A percentile compares a stretch with the other conserved stretches of the same genome.
Conservation (phyloP, 2,329 filamentous ascomycete species). For the Penicillium olsonii region DNA sequence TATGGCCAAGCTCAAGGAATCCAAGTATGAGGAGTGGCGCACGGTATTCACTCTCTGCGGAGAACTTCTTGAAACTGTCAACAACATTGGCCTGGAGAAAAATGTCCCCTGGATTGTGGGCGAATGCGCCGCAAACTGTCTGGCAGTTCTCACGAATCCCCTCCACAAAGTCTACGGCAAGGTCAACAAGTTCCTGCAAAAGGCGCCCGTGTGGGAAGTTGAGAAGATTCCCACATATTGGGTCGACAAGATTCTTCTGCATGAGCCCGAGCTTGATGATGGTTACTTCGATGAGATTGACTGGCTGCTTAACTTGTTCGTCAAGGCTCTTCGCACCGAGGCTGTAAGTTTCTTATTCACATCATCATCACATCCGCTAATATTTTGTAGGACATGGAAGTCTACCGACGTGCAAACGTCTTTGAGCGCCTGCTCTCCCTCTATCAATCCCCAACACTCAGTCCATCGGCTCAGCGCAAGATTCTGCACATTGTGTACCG, state of each 20-base stretch:
- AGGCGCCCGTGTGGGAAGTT: conserved; percentile 71
- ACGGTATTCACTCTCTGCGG: conserved; percentile 78
- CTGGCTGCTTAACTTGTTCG: conserved; percentile 72
- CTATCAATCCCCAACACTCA: conserved; percentile 67
- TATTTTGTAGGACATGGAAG: conserved; percentile 46
- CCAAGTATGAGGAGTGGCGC: conserved; percentile 72
- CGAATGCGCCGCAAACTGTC: conserved; percentile 71
- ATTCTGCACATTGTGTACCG: conserved; percentile 65
- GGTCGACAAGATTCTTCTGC: conserved; percentile 71
- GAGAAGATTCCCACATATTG: conserved; percentile 59
- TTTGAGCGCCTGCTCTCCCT: conserved; percentile 75
- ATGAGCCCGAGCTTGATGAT: conserved; percentile 71
- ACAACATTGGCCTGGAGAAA: conserved; percentile 53
- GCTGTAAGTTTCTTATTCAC: conserved; percentile 45
- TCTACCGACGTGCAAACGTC: conserved; percentile 59
- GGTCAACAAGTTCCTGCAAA: conserved; percentile 79
- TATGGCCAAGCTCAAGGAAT: conserved; percentile 58
- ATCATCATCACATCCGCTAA: conserved; percentile 10
- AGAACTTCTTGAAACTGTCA: conserved; percentile 76
- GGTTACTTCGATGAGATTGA: conserved; percentile 70
- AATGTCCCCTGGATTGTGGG: conserved; percentile 72
- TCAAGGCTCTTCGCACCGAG: conserved; percentile 63
- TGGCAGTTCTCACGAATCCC: conserved; percentile 72
- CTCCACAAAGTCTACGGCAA: conserved; percentile 83
- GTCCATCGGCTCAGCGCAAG: conserved; percentile 61